Evolutionary conservation across 225 moss, liverwort and hornwort species (phyloP), one percentile per base, ranked within the genome.

Genomic region (Asterella californica): DNA sequence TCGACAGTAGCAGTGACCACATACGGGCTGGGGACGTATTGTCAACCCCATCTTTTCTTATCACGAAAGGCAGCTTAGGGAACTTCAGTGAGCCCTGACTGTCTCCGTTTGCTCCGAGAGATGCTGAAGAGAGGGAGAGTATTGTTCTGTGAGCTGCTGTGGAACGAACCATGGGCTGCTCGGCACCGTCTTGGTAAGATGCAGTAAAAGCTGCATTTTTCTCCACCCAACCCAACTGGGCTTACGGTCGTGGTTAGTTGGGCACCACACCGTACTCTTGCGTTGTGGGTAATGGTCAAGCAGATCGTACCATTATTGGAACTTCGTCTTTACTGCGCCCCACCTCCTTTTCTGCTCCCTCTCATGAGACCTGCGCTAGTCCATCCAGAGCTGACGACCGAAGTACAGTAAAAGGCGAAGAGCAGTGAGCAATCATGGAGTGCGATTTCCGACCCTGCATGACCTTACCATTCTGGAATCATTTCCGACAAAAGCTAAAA

Each of bases 301-400:
- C 11, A 10, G 72, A 47, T 72, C 47, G 74, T 74, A 74, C 74
- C 74, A 74, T 74, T 52, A 74, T 74, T 74, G 52, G 18, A 32
- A 24, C 33, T n/a, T 53, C 30, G 19, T 53, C 70, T 45, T 47
- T 47, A 10, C 54, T 74, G 74, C 50, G n/a, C n/a, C n/a, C n/a
- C n/a, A n/a, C n/a, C n/a, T n/a, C n/a, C n/a, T n/a, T n/a, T n/a
- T n/a, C n/a, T n/a, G n/a, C n/a, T n/a, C n/a, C 48, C n/a, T 21
- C 42, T 72, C 21, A 49, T 49, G 72, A 72, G 24, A 37, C 72
- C 72, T 72, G 9, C 9, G 29, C 27, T 11, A 68, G 65, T 68
- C 68, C 36, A 21, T 36, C 68, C 34, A n/a, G 54, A 54, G 54
- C 15, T 54, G 54, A 48, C 7, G 48, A 48, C 48, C 48, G 48